Conservation (phyloP, 2,329 filamentous ascomycete genomes). For the Clonostachys chloroleuca region DNA sequence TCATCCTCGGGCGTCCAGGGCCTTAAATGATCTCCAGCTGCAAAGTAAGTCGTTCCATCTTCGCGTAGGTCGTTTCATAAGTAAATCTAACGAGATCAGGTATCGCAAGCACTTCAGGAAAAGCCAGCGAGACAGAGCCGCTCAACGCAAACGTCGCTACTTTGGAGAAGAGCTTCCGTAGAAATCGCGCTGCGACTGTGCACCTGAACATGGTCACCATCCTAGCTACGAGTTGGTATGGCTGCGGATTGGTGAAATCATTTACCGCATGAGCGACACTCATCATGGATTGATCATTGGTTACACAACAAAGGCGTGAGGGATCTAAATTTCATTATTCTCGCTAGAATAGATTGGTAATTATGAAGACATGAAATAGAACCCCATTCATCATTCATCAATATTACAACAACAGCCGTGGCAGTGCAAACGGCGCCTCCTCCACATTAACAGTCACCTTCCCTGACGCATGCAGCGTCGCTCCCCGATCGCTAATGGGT, state of each 20-base stretch:
- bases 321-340: too few species aligned
- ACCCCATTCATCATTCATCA: background rate
- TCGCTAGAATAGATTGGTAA: too few species aligned
- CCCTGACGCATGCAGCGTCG: conserved; percentile 24
- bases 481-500: conserved; percentile 64
- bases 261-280: too few species aligned
- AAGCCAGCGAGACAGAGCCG: background rate
- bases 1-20: background rate
- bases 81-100: background rate
- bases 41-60: too few species aligned
- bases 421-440: conserved; percentile 27
- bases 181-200: background rate
- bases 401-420: conserved; percentile 37
- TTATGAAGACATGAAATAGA: too few species aligned
- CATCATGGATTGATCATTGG: too few species aligned
- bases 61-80: background rate
- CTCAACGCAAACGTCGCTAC: background rate
- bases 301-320: too few species aligned
- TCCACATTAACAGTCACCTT: conserved; percentile 26
- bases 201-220: background rate
- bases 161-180: background rate
- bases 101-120: background rate
- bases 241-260: background rate
- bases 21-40: background rate
- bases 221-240: background rate